Evolutionary conservation across 2,329 filamentous ascomycete genomes (phyloP).

Genomic region (Pseudocercospora pini-densiflorae): DNA sequence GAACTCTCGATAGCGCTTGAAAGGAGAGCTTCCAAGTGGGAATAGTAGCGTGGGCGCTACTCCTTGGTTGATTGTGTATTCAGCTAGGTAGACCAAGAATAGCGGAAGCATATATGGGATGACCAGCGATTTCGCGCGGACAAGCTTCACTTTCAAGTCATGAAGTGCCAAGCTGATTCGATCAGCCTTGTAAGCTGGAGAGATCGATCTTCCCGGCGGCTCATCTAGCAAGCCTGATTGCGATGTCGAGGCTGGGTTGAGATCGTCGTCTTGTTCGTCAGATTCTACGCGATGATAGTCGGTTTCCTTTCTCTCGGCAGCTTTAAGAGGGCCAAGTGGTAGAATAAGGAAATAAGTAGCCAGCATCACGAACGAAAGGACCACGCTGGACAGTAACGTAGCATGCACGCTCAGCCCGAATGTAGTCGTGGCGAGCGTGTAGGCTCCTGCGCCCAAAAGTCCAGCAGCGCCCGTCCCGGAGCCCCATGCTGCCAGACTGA

Average conservation of each 20-base stretch:
- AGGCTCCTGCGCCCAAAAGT: conserved; percentile 82
- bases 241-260: conserved; percentile 33
- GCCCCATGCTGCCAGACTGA: conserved; percentile 88
- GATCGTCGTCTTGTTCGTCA: conserved; percentile 47
- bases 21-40: conserved; percentile 75
- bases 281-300: conserved; percentile 61
- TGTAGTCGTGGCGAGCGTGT: conserved; percentile 83
- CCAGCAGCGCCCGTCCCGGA: conserved; percentile 72
- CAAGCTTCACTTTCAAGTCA: conserved; percentile 50
- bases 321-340: conserved; percentile 68
- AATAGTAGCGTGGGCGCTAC: conserved; percentile 90
- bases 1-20: conserved; percentile 80
- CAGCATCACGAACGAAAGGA: conserved; percentile 81
- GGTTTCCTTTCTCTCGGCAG: conserved; percentile 47
- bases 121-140: conserved; percentile 48
- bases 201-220: conserved; percentile 35
- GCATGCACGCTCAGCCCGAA: conserved; percentile 73
- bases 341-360: conserved; percentile 83
- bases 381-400: conserved; percentile 77
- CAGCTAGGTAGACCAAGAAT: conserved; percentile 88
- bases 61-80: conserved; percentile 98
- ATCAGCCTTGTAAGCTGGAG: conserved; percentile 29
- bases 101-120: conserved; percentile 79
- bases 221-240: conserved; percentile 38
- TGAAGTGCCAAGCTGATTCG: conserved; percentile 13